Base-by-base conservation (phyloP, 1,284 basidiomycete species). In the Leucoagaricus sp. region DNA sequence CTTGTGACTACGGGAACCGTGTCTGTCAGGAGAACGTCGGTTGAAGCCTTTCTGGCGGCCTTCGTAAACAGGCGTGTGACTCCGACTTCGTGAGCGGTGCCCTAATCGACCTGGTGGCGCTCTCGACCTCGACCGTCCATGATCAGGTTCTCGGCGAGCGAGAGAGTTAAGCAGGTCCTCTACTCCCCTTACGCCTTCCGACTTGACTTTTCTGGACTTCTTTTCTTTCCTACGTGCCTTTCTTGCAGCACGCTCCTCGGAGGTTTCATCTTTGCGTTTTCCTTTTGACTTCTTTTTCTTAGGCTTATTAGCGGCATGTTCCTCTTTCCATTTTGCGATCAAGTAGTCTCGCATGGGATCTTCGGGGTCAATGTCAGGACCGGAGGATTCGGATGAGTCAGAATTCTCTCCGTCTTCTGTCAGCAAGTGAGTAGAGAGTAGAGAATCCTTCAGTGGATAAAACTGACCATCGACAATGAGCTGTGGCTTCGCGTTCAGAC, bases 331-430 rank as follows among this genome's bases (percentile, higher is more conserved):
- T 68, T 89, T 79, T 15, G 84, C 78, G 46, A 91, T 72, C 17
- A 96, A 76, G 70, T 94, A 98, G 59, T 93, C 93, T 17, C 90
- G 86, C 97, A 99, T 99, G 0, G 97, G 97, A 73, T 99, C 97
- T 67, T 98, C 94, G 4, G 93, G 90, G 70, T 98, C 96, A 57
- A 96, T 89, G 4, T 84, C 81, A 48, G 86, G 85, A 15, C 78
- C 82, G 15, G 87, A 84, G 2, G 83, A 82, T 7, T 79, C 88
- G 4, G 85, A 86, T 4, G 86, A 86, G 45, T 87, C 85, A 10
- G 84, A 84, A 6, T 65, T 79, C 1, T 72, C 79, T 36, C 76
- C 82, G 29, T 77, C 83, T 45, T 82, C 87, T 81, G 15, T 13
- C n/a, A 28, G 13, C 0, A 28, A 21, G 41, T 61, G 49, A 47